Percentiles rank a stretch among this genome's conserved stretches.
Conservation (phyloP, 371 early-diverging fungal species). For the Rhizomucor miehei region DNA sequence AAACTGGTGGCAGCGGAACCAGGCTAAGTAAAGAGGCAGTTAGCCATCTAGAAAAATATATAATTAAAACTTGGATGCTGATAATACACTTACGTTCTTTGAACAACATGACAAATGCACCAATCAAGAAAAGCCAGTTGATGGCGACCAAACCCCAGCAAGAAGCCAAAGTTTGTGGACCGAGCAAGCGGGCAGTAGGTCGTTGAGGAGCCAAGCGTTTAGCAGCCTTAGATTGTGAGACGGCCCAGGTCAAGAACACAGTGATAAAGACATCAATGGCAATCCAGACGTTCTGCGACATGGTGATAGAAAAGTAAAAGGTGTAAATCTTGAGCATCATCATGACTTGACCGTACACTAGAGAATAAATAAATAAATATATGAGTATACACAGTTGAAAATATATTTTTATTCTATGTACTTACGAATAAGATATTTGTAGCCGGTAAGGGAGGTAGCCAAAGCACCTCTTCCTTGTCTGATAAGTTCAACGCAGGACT, state of each 20-base stretch:
- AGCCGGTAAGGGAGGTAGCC: slow-evolving; percentile 73
- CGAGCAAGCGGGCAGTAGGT: slow-evolving; percentile 78
- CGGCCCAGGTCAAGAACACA: slow-evolving; percentile 63
- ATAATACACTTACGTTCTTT: slow-evolving; percentile 19
- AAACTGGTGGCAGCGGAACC: slow-evolving; percentile 78
- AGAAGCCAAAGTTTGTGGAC: slow-evolving; percentile 69
- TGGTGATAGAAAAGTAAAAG: slow-evolving; percentile 55
- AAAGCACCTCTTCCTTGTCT: slow-evolving; percentile 75
- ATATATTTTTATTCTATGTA: neutral
- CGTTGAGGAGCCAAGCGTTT: slow-evolving; percentile 51
- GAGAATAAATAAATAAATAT: slow-evolving; percentile 21
- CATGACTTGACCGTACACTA: slow-evolving; percentile 75
- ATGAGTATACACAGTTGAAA: neutral
- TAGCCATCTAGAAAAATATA: slow-evolving; percentile 31
- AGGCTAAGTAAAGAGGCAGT: slow-evolving; percentile 52
- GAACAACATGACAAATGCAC: slow-evolving; percentile 43
- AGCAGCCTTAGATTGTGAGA: slow-evolving; percentile 68
- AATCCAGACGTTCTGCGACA: slow-evolving; percentile 64
- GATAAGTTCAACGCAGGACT: slow-evolving; percentile 72
- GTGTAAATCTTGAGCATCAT: slow-evolving; percentile 62
- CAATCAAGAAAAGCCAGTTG: slow-evolving; percentile 60
- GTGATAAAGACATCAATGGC: slow-evolving; percentile 65
- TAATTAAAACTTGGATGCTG: no score
- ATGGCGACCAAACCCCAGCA: slow-evolving; percentile 68
- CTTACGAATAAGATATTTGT: slow-evolving; percentile 62